Conservation (phyloP, 495 filamentous ascomycete genomes). For the Penicillium coprophilum region DNA sequence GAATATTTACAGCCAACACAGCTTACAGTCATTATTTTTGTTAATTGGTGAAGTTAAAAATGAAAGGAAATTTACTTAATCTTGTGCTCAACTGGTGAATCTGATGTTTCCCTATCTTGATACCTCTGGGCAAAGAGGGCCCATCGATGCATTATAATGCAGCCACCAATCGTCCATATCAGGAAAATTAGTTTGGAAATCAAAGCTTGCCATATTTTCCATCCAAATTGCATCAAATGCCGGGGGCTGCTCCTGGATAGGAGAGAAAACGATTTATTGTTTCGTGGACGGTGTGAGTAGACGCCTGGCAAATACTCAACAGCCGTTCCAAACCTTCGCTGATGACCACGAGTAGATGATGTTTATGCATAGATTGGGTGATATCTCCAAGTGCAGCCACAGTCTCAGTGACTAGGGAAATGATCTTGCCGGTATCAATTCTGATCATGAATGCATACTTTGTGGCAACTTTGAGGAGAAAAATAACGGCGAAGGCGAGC, state of each 20-base stretch:
- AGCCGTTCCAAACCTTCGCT: constrained; percentile 27
- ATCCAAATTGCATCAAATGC: constrained; percentile 29
- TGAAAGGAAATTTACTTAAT: constrained; percentile 39
- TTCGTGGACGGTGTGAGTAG: constrained; percentile 7
- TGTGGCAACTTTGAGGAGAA: constrained; percentile 37
- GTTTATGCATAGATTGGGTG: constrained; percentile 28
- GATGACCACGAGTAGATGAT: constrained; percentile 31
- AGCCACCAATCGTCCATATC: constrained; percentile 31
- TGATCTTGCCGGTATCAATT: constrained; percentile 30
- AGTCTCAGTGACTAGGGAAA: constrained; percentile 29
- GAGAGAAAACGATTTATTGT: constrained; percentile 14
- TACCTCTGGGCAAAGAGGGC: neutral
- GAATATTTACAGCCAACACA: constrained; percentile 27
- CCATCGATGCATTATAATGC: constrained; percentile 24
- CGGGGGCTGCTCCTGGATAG: constrained; percentile 13
- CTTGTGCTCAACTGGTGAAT: constrained; percentile 30
- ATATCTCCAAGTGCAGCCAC: constrained; percentile 27
- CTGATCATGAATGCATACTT: constrained; percentile 23
- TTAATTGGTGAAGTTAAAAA: constrained; percentile 27
- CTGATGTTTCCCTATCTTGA: constrained; percentile 6
- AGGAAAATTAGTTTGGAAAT: constrained; percentile 31
- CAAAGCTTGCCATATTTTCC: constrained; percentile 35
- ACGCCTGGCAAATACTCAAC: constrained; percentile 22
- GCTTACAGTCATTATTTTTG: constrained; percentile 35
- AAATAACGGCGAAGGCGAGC: constrained; percentile 39